Evolutionary conservation across 1,284 basidiomycete genomes (phyloP), one percentile per base, ranked within the genome.

Genomic region (Sporisorium scitamineum): DNA sequence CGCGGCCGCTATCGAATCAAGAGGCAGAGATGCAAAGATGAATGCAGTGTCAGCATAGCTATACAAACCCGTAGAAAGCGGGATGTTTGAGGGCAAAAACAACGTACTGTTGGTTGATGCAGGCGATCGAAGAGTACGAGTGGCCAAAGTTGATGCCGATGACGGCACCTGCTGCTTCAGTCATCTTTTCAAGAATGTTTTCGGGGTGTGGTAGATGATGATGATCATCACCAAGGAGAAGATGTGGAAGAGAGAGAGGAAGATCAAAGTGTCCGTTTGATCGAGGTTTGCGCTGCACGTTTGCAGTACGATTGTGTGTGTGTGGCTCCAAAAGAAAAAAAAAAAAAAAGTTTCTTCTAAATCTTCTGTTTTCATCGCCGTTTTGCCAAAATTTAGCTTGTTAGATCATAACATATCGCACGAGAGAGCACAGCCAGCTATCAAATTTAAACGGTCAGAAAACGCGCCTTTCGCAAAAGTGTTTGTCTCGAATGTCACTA

Each of bases 61-160:
- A n/a, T 31, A 6, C 29, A 11, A 45, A 13, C 6, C 3, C 44
- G 39, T 42, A 48, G 16, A 13, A 32, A 26, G 44, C 20, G 34
- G 11, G 5, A 37, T 13, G 39, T 26, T 18, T 13, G 24, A 22
- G 27, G 32, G 1, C 3, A 20, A 39, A 16, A 22, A 31, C 10
- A n/a, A 85, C 87, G 57, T 62, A 93, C 94, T 85, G 84, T 89
- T 97, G 97, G 85, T 94, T 95, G 84, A 97, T 92, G 68, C 97
- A 92, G 24, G 95, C 94, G 81, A 99, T 96, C 51, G 94, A 95
- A 32, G 94, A 93, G 86, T 93, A 98, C 41, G 94, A 92, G 87
- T 97, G 95, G 47, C 97, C 97, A 87, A 98, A 93, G 89, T 97
- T 98, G 88, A 99, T 94, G 61, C 96, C 96, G 61, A 99, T 87